Evolutionary conservation across 1,284 basidiomycete species (phyloP), one percentile per base, ranked within the genome.

Genomic region (Ceratobasidium sp.): DNA sequence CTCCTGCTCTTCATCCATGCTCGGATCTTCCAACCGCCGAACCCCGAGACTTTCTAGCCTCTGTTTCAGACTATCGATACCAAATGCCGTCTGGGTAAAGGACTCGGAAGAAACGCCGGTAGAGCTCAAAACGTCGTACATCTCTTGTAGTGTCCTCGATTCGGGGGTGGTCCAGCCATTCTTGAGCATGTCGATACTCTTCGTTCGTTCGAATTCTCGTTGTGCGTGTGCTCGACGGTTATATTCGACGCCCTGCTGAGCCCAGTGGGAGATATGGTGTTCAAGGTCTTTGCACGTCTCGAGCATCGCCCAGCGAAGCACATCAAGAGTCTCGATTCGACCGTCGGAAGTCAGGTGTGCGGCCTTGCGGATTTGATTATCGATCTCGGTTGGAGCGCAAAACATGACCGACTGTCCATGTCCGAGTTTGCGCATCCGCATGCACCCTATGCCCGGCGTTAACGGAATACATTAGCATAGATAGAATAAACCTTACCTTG

Each of bases 401-500:
- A 90, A 90, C 81, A 88, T 84, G 28, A 90, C 83, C 0, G 87
- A 87, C 68, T 90, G 90, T 0, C 88, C 88, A 13, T 84, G 81
- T 9, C 90, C 90, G 0, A 90, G 84, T 78, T 87, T 86, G 2
- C 89, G 85, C 89, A 90, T 87, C 4, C 88, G 84, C 88, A 89
- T 88, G 71, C 88, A 89, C 0, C 87, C 87, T 88, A 40, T 1
- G 6, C 1, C 1, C 26, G 2, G 42, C 18, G 63, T 39, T 46
- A 68, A n/a, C 13, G 23, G 5, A 12, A 26, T 28, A 10, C 6
- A 18, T 13, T 2, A 20, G 39, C 12, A 40, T 18, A 12, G n/a
- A 20, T 9, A 4, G 18, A 18, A 73, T 3, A 2, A 26, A 18
- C 80, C 84, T 77, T 78, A 89, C 90, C 90, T 85, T 91, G 90